Base-by-base conservation (phyloP, 768 basidiomycete species). In the Phanerochaete sordida region DNA sequence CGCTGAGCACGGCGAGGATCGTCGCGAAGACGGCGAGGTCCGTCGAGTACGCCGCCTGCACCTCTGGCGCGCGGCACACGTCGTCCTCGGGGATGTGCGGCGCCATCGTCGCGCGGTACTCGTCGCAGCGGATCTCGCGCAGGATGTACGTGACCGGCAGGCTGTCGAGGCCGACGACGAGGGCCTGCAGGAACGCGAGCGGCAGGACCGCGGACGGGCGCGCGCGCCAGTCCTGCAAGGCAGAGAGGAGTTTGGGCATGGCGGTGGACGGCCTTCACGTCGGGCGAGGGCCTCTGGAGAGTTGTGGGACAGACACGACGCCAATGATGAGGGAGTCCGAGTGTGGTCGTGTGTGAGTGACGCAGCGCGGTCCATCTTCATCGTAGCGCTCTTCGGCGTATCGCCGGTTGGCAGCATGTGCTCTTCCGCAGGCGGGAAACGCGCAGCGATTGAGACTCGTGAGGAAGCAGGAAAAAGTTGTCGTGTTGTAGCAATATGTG, bases 11-110 rank as follows among this genome's bases (percentile, higher is more conserved):
- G 13, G 56, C 44, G 15, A 31, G 27, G 26, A 58, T 49, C 7
- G 21, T 28, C 7, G 35, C 13, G 26, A 49, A 58, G 31, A 49
- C 13, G 2, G 48, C 57, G 15, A 50, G 21, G 26, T 48, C 57
- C 23, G 47, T 35, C 21, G 57, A 37, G 24, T 58, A 58, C 28
- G 57, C 57, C 47, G 33, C 50, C 47, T 48, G 57, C 12, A 57
- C 56, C 4, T 2, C 27, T 11, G 27, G 33, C 12, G 35, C 21
- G 16, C 48, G 33, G 30, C 57, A 58, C 13, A 39, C 3, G 31
- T 49, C 48, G 44, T 51, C 50, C n/a, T 27, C 27, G 33, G 33
- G 52, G 9, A 39, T 7, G 23, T 39, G 23, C 12, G 57, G 31
- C 19, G 35, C 1, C 11, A n/a, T 19, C 16, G 30, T 23, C 6